A percentile compares a stretch with the other conserved stretches of the same genome.
phyloP scores from a whole-genome alignment of 2,329 filamentous ascomycete species.

The Pseudogymnoascus sp. region DNA sequence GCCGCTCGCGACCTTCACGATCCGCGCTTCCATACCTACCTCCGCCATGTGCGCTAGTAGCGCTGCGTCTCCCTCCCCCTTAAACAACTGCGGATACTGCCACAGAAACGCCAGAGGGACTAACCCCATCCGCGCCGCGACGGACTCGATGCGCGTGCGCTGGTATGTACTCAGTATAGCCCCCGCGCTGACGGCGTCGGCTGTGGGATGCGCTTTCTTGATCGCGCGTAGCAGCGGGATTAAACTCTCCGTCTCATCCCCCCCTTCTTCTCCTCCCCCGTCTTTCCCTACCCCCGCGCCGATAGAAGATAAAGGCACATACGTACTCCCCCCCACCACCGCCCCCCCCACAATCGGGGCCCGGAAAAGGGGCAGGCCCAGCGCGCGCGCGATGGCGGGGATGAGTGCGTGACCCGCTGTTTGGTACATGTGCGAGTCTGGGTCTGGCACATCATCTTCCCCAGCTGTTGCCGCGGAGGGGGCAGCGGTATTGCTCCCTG shows the following conservation, averaged over 20 bases:
- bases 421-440: slow-evolving; percentile 99
- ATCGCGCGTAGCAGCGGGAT: slow-evolving; percentile 64
- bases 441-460: slow-evolving; percentile 48
- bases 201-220: slow-evolving; percentile 61
- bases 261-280: slow-evolving; percentile 18
- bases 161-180: slow-evolving; percentile 95
- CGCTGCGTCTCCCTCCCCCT: slow-evolving; percentile 32
- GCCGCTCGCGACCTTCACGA: slow-evolving; percentile 90
- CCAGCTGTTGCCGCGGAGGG: slow-evolving; percentile 26
- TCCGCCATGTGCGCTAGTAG: slow-evolving; percentile 75
- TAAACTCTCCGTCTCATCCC: slow-evolving; percentile 85
- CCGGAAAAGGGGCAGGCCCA: slow-evolving; percentile 77
- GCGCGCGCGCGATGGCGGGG: slow-evolving; percentile 71
- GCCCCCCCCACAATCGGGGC: slow-evolving; percentile 65
- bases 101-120: slow-evolving; percentile 80
- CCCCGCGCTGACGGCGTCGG: slow-evolving; percentile 80
- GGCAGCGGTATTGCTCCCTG: background rate
- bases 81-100: slow-evolving; percentile 73
- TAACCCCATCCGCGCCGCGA: slow-evolving; percentile 76
- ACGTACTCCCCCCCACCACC: slow-evolving; percentile 63
- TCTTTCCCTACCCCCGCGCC: slow-evolving; percentile 17
- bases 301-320: slow-evolving; percentile 36
- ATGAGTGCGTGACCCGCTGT: slow-evolving; percentile 86
- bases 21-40: slow-evolving; percentile 73
- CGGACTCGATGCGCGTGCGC: slow-evolving; percentile 87